Base-by-base conservation (phyloP, 331 rosid genomes). In the Quercus lobata region DNA sequence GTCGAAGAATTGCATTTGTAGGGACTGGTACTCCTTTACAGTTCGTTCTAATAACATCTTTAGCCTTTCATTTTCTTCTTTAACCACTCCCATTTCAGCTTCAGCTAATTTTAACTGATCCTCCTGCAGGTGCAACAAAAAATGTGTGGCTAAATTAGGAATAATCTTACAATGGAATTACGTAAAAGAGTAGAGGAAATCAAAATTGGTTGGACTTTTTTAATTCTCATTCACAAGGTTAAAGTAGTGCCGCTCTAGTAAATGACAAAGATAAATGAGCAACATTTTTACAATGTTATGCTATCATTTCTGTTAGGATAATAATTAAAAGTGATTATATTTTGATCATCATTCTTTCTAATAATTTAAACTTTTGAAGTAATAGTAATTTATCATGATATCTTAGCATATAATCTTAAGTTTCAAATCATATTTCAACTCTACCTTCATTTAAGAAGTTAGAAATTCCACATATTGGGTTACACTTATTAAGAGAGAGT, bases 31-130 rank as follows among this genome's bases (percentile, higher is more conserved):
- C 12, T 90, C 89, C 57, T 79, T 82, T 44, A 41, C n/a, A 14
- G 76, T 74, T 76, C 68, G 46, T 3, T 57, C 77, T 60, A 90
- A 56, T 37, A 83, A 19, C 72, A 73, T 32, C 82, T 85, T 84
- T 75, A 91, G 58, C 77, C 78, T 85, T 80, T 84, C 76, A 16
- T 88, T 91, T 75, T 91, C 95, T 88, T 87, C 89, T 61, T 73
- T 88, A n/a, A 66, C 83, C 73, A 78, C 86, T 8, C 71, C 85
- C 81, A 82, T 83, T 82, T 85, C 76, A 0, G 85, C 88, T 84
- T 82, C 81, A 1, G 84, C 77, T 72, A 83, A 83, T 83, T 80
- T 82, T 1, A 85, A 76, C 56, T 82, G 63, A 57, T 74, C 74
- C 22, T 82, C 84, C 86, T 87, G 81, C 71, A 41, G 63, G 15